These are phyloP conservation scores for Polytrichum commune DNA, from an alignment of 225 moss, liverwort and hornwort genomes.

Conservation along the genomic window DNA sequence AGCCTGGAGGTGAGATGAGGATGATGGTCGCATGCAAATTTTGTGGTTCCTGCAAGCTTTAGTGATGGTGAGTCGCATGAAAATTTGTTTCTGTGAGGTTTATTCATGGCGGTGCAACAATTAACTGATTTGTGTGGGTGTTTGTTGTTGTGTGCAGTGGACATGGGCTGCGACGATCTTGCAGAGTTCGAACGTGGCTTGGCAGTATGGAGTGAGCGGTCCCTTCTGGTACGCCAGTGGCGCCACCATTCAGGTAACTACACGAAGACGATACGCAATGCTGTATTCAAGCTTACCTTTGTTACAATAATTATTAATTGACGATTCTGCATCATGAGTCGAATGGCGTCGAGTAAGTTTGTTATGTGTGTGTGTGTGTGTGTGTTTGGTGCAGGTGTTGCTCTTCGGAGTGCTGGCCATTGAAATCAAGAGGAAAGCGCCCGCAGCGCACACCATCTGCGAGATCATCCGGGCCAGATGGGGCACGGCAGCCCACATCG, in stretches of 20 bases:
- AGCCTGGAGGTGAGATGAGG: not conserved
- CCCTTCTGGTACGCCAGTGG: slow-evolving; percentile 99
- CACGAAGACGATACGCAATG: no score
- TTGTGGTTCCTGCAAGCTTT: not conserved
- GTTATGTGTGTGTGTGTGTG: no score
- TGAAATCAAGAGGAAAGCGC: slow-evolving; percentile 95
- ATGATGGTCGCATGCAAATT: not conserved
- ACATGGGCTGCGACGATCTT: slow-evolving; percentile 99
- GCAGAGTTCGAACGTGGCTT: slow-evolving; percentile 93
- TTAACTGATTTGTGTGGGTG: no score
- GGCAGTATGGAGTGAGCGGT: slow-evolving; percentile 93
- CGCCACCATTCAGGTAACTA: slow-evolving; percentile 57
- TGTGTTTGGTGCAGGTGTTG: slow-evolving; percentile 48
- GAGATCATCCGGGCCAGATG: slow-evolving; percentile 88
- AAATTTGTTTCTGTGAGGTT: not conserved
- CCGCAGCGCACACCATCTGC: slow-evolving; percentile 90
- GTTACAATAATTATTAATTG: not conserved
- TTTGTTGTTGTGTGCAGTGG: slow-evolving; percentile 59
- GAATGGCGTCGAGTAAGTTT: no score
- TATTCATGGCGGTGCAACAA: not conserved
- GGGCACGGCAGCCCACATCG: slow-evolving; percentile 64
- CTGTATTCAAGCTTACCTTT: no score
- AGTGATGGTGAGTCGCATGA: no score
- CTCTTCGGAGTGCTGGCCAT: slow-evolving; percentile 91
- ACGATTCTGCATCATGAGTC: no score